phyloP scores from a whole-genome alignment of 2,329 filamentous ascomycete species.

The Aspergillus pseudoterreus region DNA sequence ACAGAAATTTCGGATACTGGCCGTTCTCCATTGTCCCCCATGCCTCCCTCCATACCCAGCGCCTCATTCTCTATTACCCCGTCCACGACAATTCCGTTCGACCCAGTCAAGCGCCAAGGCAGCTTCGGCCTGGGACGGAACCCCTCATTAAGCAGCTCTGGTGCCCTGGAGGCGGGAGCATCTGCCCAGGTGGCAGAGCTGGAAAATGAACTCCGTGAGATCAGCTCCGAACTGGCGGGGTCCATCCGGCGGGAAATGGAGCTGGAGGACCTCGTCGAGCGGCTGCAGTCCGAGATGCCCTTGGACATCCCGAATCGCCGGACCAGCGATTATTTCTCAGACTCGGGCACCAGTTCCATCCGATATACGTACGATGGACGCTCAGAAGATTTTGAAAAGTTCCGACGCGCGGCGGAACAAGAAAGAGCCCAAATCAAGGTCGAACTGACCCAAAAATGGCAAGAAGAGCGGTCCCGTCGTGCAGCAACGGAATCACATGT shows the following conservation, averaged over 20 bases:
- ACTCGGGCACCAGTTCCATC: conserved; percentile 84
- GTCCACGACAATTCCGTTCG: conserved; percentile 45
- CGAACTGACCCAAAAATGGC: conserved; percentile 78
- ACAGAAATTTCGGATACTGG: conserved; percentile 62
- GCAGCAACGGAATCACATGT: conserved; percentile 79
- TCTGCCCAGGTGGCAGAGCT: conserved; percentile 72
- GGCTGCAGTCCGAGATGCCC: conserved; percentile 71
- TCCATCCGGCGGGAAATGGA: conserved; percentile 97
- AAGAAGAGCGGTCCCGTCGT: conserved; percentile 76
- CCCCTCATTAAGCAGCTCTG: conserved; percentile 43
- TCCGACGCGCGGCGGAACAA: conserved; percentile 81
- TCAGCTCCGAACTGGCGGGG: conserved; percentile 85
- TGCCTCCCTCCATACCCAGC: conserved; percentile 35
- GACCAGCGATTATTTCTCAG: conserved; percentile 97
- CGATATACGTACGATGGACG: conserved; percentile 65
- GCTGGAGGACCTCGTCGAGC: conserved; percentile 87
- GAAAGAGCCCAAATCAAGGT: conserved; percentile 83
- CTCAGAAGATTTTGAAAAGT: conserved; percentile 71
- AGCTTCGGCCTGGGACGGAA: conserved; percentile 29
- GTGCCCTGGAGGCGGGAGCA: conserved; percentile 43
- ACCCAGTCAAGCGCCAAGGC: conserved; percentile 46
- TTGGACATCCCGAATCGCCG: conserved; percentile 59
- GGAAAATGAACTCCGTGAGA: conserved; percentile 89
- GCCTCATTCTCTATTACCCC: conserved; percentile 29
- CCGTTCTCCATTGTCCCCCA: conserved; percentile 57